Conservation (phyloP, 2,329 filamentous ascomycete genomes). For the Colletotrichum sp. region DNA sequence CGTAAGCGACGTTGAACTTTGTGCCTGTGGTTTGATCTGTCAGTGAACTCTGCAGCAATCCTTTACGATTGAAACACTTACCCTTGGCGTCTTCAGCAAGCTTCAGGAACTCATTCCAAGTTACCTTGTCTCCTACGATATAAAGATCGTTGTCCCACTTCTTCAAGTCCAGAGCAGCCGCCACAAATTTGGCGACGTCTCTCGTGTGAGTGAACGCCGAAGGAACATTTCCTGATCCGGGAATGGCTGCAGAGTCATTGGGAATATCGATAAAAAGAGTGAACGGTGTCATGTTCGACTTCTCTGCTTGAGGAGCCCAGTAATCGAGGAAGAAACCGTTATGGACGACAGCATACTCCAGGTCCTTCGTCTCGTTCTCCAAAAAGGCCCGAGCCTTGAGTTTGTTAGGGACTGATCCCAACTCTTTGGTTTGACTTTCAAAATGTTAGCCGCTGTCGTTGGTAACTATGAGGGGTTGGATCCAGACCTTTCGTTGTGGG, state of each 20-base stretch:
- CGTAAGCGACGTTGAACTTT: slow-evolving; percentile 38
- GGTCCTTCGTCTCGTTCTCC: slow-evolving; percentile 26
- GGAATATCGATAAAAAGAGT: slow-evolving; percentile 48
- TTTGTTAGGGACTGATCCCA: slow-evolving; percentile 8
- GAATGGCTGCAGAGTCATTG: slow-evolving; percentile 50
- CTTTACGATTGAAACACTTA: slow-evolving; percentile 21
- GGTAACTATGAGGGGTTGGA: not conserved
- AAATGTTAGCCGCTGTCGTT: not conserved
- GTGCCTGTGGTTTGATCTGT: slow-evolving; percentile 22
- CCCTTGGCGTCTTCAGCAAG: slow-evolving; percentile 41
- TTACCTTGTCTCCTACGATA: slow-evolving; percentile 44
- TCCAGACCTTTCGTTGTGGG: slow-evolving; percentile 32
- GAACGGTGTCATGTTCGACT: slow-evolving; percentile 41
- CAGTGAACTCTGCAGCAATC: not conserved
- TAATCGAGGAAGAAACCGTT: slow-evolving; percentile 53
- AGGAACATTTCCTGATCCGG: slow-evolving; percentile 49
- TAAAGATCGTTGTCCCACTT: slow-evolving; percentile 46
- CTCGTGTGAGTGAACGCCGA: slow-evolving; percentile 52
- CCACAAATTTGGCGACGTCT: slow-evolving; percentile 53
- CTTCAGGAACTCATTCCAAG: slow-evolving; percentile 48
- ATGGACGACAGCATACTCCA: slow-evolving; percentile 42
- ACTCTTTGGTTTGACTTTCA: not conserved
- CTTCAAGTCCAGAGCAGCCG: slow-evolving; percentile 41
- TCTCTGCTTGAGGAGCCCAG: slow-evolving; percentile 41
- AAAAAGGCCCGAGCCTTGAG: slow-evolving; percentile 26